A percentile compares a stretch with the other conserved stretches of the same genome.
phyloP scores from a whole-genome alignment of 228 moss, liverwort and hornwort species.

The Sphagnum magellanicum region DNA sequence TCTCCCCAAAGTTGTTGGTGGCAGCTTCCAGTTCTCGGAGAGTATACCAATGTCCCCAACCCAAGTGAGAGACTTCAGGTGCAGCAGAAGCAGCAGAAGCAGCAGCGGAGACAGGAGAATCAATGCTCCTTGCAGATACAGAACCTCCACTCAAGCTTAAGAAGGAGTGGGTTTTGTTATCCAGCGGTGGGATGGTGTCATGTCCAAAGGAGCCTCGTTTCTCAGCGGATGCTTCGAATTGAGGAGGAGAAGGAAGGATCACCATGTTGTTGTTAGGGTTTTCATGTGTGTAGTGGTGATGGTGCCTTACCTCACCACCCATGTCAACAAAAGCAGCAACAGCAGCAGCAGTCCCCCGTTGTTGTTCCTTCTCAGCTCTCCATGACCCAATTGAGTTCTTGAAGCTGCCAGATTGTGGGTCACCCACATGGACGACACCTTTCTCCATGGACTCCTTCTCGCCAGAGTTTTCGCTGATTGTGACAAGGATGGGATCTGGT shows the following conservation, averaged over 20 bases:
- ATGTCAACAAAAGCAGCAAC: conserved; percentile 34
- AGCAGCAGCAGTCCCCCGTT: conserved; percentile 7
- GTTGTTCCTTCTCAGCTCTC: not conserved
- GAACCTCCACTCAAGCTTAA: conserved; percentile 52
- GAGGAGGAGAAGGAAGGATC: conserved; percentile 8
- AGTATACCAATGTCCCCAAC: conserved; percentile 99
- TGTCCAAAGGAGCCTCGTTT: conserved; percentile 40
- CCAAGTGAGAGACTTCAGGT: conserved; percentile 88
- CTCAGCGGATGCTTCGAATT: conserved; percentile 12
- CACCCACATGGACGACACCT: conserved; percentile 68
- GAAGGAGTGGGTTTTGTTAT: conserved; percentile 11
- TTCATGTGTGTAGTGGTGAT: conserved; percentile 1
- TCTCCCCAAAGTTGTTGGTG: conserved; percentile 69
- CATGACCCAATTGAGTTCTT: conserved; percentile 7
- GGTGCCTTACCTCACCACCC: conserved; percentile 23
- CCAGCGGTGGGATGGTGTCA: conserved; percentile 45
- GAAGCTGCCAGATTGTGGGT: not conserved
- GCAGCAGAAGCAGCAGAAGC: too few species aligned
- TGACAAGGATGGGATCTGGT: conserved; percentile 71
- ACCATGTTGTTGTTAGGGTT: not conserved
- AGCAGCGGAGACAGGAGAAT: conserved; percentile 47
- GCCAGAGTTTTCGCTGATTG: conserved; percentile 71
- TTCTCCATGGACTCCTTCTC: conserved; percentile 85
- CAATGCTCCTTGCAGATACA: conserved; percentile 40
- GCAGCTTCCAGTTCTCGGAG: conserved; percentile 82